Evolutionary conservation across 1,284 basidiomycete species (phyloP), one percentile per base, ranked within the genome.

Genomic region (Puccinia novopanici): DNA sequence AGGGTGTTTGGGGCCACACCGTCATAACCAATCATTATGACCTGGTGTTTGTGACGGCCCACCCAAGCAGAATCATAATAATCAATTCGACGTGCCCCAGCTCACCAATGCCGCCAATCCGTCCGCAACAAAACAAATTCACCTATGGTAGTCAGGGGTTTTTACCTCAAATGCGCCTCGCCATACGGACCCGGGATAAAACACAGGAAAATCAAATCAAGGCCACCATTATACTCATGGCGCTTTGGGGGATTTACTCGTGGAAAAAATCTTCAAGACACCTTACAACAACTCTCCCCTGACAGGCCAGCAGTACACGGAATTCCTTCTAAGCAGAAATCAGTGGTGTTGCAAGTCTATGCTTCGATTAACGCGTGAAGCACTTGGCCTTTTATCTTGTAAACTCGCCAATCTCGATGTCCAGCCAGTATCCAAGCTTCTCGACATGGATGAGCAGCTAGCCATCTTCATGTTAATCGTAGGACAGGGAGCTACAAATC

Each of bases 401-500:
- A 37, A 63, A 19, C 59, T 63, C 59, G 5, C 27, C 3, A 6
- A 6, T 27, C 24, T 63, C 8, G 59, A 63, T 19, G 10, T 34
- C 59, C 15, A 63, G 5, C 59, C 59, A 63, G 59, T 63, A 3
- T 34, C 59, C 17, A n/a, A 37, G 30, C 12, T 6, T 10, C 27
- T 63, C 12, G 27, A 6, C 5, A 63, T 63, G 4, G 59, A 63
- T 3, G 59, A 63, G 19, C 59, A 63, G 27, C 59, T 63, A 24
- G 59, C 59, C 8, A 63, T 63, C 30, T 63, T 63, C 30, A 37
- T 68, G 65, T 68, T 45, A 8, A 68, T 68, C 8, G 45, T 68
- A 6, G 37, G 40, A 5, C 40, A 45, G 19, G 65, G 65, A 24
- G n/a, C 37, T 3, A 37, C 65, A 42, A 68, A 42, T n/a, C 65